Percentiles rank a stretch among this genome's conserved stretches.
Conservation (phyloP, 2,329 filamentous ascomycete genomes). For the Pseudogymnoascus sp. region DNA sequence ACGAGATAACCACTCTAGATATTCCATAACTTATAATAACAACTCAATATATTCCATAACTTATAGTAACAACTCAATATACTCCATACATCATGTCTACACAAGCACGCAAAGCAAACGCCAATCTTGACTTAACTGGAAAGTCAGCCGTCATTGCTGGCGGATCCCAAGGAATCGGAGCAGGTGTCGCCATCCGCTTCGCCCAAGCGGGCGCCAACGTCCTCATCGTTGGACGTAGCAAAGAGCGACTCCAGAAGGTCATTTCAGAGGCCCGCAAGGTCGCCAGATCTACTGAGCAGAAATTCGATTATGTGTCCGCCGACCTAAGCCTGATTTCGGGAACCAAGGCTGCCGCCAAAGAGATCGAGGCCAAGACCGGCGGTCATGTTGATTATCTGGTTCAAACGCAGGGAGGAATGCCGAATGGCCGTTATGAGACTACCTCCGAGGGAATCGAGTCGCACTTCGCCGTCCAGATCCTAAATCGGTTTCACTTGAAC, state of each 20-base stretch:
- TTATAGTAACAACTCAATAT: neutral
- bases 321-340: neutral
- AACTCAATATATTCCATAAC: neutral
- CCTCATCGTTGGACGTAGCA: neutral
- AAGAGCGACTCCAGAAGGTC: neutral
- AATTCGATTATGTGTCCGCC: neutral
- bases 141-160: neutral
- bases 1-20: neutral
- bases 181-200: slow-evolving; percentile 1
- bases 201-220: neutral
- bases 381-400: neutral
- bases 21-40: neutral
- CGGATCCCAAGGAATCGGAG: slow-evolving; percentile 1
- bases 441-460: neutral
- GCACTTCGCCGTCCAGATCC: neutral
- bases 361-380: neutral
- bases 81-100: neutral
- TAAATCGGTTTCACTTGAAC: neutral
- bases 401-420: neutral
- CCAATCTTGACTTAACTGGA: neutral
- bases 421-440: neutral
- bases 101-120: neutral
- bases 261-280: neutral
- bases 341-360: neutral
- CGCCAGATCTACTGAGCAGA: neutral